A percentile compares a stretch with the other conserved stretches of the same genome.
These are phyloP conservation scores for Candida schatavii DNA, from an alignment of 805 yeast species.

Conservation along the genomic window DNA sequence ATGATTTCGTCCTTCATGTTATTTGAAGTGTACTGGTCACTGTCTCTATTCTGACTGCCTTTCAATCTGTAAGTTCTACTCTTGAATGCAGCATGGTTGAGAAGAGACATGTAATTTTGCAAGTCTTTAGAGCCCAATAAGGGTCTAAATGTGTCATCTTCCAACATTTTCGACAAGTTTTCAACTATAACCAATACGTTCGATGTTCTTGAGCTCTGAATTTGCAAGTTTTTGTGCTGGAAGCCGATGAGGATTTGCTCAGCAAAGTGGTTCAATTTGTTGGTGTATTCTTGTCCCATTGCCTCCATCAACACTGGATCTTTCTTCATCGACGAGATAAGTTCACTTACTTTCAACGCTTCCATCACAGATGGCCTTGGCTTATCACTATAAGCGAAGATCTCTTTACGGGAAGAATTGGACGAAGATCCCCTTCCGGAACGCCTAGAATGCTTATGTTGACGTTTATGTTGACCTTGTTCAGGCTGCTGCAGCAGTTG, in stretches of 20 bases:
- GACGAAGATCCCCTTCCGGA: constrained; percentile 1
- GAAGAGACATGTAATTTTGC: constrained; percentile 16
- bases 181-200: constrained; percentile 13
- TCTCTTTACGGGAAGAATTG: not conserved
- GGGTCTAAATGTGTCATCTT: constrained; percentile 19
- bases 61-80: constrained; percentile 32
- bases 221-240: constrained; percentile 13
- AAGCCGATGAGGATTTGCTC: constrained; percentile 24
- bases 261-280: constrained; percentile 25
- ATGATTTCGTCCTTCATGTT: constrained; percentile 27
- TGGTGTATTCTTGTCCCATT: constrained; percentile 16
- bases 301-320: constrained; percentile 23
- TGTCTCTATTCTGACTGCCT: constrained; percentile 35
- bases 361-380: constrained; percentile 1
- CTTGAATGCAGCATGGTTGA: constrained; percentile 24
- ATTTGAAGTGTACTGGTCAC: constrained; percentile 26
- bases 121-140: constrained; percentile 20
- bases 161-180: constrained; percentile 16
- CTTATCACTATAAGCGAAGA: not conserved
- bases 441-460: too few relatives aligned
- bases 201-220: not conserved
- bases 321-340: constrained; percentile 17
- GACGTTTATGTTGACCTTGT: not conserved
- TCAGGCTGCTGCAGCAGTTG: not conserved
- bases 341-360: constrained; percentile 6